Percentiles rank a stretch among this genome's conserved stretches.
These are phyloP conservation scores for Globisporangium radiosum DNA, from an alignment of 352 stramenopile species.

Conservation along the genomic window DNA sequence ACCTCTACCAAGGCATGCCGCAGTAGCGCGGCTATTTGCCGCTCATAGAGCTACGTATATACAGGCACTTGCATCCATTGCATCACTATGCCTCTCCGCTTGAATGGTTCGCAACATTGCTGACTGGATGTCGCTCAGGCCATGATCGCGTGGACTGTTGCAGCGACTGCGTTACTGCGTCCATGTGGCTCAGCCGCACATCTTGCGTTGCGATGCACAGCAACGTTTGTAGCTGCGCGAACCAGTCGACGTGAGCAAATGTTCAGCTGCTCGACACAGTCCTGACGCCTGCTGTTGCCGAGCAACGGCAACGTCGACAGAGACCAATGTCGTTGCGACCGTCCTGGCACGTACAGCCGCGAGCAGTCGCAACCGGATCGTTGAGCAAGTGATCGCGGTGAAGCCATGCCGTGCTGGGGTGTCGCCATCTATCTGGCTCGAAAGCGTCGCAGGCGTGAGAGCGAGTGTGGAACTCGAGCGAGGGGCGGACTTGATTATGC, in stretches of 20 bases:
- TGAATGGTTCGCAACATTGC: too few species aligned
- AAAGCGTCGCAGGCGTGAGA: not conserved
- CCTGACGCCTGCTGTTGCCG: too few species aligned
- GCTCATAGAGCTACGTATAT: too few species aligned
- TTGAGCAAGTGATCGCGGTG: not conserved
- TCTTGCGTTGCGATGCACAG: not conserved
- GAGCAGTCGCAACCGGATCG: not conserved
- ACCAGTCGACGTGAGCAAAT: too few species aligned
- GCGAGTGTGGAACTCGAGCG: not conserved
- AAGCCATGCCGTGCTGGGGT: not conserved
- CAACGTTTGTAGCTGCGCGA: too few species aligned
- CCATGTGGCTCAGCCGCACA: not conserved
- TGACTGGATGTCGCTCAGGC: too few species aligned
- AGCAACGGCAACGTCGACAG: too few species aligned
- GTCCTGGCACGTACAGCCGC: not conserved
- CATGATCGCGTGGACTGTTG: not conserved
- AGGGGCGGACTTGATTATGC: too few species aligned
- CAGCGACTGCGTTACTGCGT: not conserved
- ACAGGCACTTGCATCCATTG: too few species aligned
- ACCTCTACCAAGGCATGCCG: conserved; percentile 33
- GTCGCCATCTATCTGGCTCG: conserved; percentile 3
- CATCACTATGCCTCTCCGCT: too few species aligned
- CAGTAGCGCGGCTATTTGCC: conserved; percentile 6
- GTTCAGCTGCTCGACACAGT: too few species aligned
- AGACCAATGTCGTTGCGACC: too few species aligned